Conservation (phyloP, 345 rosid genomes). For the Salix viminalis region DNA sequence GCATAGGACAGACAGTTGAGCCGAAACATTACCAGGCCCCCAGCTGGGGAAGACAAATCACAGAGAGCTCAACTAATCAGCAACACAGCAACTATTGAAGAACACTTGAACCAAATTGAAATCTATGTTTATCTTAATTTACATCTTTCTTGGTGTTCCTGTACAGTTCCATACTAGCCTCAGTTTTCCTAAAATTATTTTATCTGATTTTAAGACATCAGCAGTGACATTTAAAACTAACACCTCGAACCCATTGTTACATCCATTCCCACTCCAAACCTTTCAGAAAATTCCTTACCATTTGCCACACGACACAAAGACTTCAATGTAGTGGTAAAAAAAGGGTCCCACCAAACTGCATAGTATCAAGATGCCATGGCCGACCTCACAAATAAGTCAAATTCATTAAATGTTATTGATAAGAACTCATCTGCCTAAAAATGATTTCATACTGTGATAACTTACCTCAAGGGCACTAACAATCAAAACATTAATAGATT, state of each 20-base stretch:
- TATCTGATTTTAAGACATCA: not conserved
- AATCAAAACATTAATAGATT: conserved; percentile 7
- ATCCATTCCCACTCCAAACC: not conserved
- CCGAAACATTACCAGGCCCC: not conserved
- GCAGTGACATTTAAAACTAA: not conserved
- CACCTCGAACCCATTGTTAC: not conserved
- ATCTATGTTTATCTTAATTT: not conserved
- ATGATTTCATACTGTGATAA: too few species aligned
- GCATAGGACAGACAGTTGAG: too few species aligned
- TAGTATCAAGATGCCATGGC: conserved; percentile 6
- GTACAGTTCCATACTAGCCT: not conserved
- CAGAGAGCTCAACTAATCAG: not conserved
- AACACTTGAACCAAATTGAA: not conserved
- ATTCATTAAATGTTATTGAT: conserved; percentile 5
- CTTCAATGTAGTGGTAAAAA: conserved; percentile 3
- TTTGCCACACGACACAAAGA: conserved; percentile 1
- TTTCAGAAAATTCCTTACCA: not conserved
- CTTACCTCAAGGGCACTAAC: too few species aligned
- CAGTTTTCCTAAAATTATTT: not conserved
- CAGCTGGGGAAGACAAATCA: not conserved
- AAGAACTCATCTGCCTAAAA: not conserved
- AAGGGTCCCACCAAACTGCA: conserved; percentile 4
- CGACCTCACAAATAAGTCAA: not conserved
- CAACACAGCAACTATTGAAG: not conserved
- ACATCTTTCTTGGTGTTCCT: not conserved